phyloP scores from a whole-genome alignment of 2,329 filamentous ascomycete species.

The Fusarium sororula region DNA sequence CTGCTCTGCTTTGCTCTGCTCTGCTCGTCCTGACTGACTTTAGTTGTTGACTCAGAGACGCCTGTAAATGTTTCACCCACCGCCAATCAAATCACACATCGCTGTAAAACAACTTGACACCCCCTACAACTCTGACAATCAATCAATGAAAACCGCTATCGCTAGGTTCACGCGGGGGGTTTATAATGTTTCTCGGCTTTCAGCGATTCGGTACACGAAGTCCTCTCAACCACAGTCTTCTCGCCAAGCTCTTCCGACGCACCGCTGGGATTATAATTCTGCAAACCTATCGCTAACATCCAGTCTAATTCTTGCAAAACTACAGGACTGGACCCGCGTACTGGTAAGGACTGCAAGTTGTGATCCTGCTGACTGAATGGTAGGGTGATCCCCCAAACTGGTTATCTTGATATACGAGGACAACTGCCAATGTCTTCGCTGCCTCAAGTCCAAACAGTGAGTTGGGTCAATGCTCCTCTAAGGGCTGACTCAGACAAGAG shows the following conservation, averaged over 20 bases:
- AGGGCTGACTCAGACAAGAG: neutral
- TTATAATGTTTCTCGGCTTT: neutral
- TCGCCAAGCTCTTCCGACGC: neutral
- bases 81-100: slow-evolving; percentile 41
- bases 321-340: neutral
- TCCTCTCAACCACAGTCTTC: neutral
- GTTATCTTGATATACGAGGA: neutral
- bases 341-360: slow-evolving; percentile 32
- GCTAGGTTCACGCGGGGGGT: neutral
- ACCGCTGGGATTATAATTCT: neutral
- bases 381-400: slow-evolving; percentile 5
- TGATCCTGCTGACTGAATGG: slow-evolving; percentile 23
- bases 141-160: slow-evolving; percentile 20
- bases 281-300: neutral
- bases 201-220: neutral
- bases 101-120: slow-evolving; percentile 46
- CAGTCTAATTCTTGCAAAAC: neutral
- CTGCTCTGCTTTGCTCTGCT: slow-evolving; percentile 8
- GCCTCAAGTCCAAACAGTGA: neutral
- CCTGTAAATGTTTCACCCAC: slow-evolving; percentile 47
- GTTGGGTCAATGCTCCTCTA: neutral
- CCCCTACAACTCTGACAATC: slow-evolving; percentile 34
- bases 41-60: slow-evolving; percentile 42
- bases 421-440: neutral
- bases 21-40: slow-evolving; percentile 43